Conservation (phyloP, 176 grass and related monocot species). For the Aechmea fasciata region DNA sequence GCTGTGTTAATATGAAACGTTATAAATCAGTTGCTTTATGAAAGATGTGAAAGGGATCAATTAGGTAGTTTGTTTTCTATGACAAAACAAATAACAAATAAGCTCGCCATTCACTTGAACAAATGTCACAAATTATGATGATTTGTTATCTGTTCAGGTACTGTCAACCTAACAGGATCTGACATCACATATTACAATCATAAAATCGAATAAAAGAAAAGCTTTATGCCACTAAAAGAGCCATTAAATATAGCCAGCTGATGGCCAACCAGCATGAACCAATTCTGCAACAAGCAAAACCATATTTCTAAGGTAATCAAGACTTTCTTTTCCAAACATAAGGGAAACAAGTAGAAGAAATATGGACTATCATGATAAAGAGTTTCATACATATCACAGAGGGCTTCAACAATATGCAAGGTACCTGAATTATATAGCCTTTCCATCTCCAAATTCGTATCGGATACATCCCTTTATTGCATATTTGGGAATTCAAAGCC, state of each 20-base stretch:
- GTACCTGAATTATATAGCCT: constrained; percentile 77
- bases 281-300: not conserved
- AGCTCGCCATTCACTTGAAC: too few relatives aligned
- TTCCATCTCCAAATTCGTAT: constrained; percentile 89
- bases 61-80: too few relatives aligned
- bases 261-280: not conserved
- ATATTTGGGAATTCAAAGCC: constrained; percentile 63
- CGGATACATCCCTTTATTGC: constrained; percentile 40
- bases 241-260: not conserved
- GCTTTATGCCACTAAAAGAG: not conserved
- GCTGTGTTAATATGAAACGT: too few relatives aligned
- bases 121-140: too few relatives aligned
- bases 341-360: not conserved
- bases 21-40: too few relatives aligned
- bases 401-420: not conserved
- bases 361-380: not conserved
- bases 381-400: not conserved
- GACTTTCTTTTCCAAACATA: not conserved
- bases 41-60: too few relatives aligned
- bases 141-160: too few relatives aligned
- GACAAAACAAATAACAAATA: too few relatives aligned
- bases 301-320: not conserved
- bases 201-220: too few relatives aligned
- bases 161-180: too few relatives aligned
- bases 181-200: too few relatives aligned